phyloP scores from a whole-genome alignment of 768 basidiomycete genomes.

The Russula dissimulans region DNA sequence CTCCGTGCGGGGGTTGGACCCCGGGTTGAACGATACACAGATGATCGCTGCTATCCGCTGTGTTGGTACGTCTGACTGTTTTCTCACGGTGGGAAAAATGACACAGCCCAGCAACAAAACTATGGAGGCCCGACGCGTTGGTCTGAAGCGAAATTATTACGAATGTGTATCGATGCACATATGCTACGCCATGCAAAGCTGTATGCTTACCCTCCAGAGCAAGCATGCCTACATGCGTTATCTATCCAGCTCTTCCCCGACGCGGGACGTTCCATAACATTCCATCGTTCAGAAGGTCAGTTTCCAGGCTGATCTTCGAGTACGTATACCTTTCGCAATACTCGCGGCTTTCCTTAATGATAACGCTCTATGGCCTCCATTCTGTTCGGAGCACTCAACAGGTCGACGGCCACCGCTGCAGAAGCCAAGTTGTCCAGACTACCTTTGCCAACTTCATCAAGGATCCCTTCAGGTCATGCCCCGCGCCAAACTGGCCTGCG shows the following conservation, averaged over 20 bases:
- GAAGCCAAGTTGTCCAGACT: slow-evolving; percentile 21
- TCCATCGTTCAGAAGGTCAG: not conserved
- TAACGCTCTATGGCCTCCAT: slow-evolving; percentile 13
- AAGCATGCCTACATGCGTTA: not conserved
- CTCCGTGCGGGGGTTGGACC: not conserved
- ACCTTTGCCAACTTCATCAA: slow-evolving; percentile 9
- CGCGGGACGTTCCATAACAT: not conserved
- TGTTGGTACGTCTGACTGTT: not conserved
- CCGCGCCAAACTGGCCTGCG: slow-evolving; percentile 3
- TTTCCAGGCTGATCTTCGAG: too few relatives aligned
- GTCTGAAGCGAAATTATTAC: not conserved
- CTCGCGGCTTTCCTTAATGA: too few relatives aligned
- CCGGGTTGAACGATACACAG: not conserved
- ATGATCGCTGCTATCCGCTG: too few relatives aligned
- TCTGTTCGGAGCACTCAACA: slow-evolving; percentile 26
- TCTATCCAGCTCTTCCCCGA: not conserved
- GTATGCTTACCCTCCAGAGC: too few relatives aligned
- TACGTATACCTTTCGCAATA: too few relatives aligned
- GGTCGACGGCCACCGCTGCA: slow-evolving; percentile 19
- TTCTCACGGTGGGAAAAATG: too few relatives aligned
- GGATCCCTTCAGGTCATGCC: not conserved
- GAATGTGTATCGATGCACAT: slow-evolving; percentile 8
- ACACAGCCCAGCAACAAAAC: slow-evolving; percentile 2
- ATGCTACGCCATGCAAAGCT: not conserved
- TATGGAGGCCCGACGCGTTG: slow-evolving; percentile 6